These are phyloP conservation scores for Termitomyces sp. DNA, from an alignment of 768 basidiomycete species.

Conservation along the genomic window DNA sequence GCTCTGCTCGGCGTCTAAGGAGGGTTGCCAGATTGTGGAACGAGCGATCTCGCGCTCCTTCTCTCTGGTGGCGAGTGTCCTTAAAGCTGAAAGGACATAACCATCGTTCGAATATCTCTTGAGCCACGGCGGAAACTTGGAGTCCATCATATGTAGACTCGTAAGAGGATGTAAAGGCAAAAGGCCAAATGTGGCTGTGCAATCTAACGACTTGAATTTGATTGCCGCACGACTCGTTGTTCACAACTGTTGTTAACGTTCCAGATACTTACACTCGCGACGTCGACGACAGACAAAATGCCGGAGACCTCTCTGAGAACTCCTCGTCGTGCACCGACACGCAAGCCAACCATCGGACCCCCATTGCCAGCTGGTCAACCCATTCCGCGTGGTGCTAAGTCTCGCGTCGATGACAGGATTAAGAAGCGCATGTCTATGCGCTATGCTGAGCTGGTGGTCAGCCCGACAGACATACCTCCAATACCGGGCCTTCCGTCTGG, in stretches of 20 bases:
- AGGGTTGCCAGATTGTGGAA: neutral
- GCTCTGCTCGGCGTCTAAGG: neutral
- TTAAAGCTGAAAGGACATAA: slow-evolving; percentile 8
- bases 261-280: neutral
- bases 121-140: slow-evolving; percentile 11
- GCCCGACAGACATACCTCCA: slow-evolving; percentile 63
- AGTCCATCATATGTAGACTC: too few species aligned
- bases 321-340: slow-evolving; percentile 20
- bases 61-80: slow-evolving; percentile 12
- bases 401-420: slow-evolving; percentile 81
- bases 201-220: neutral
- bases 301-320: slow-evolving; percentile 19
- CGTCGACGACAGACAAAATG: slow-evolving; percentile 12
- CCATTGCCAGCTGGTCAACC: slow-evolving; percentile 18
- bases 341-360: slow-evolving; percentile 17
- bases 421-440: slow-evolving; percentile 96
- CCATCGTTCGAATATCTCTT: neutral
- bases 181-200: slow-evolving; percentile 3
- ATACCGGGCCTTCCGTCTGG: slow-evolving; percentile 55
- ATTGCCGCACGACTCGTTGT: neutral
- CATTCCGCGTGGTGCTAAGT: slow-evolving; percentile 43
- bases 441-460: slow-evolving; percentile 76
- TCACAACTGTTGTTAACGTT: too few species aligned
- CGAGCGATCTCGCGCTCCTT: slow-evolving; percentile 13
- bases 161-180: too few species aligned